phyloP scores from a whole-genome alignment of 2,329 filamentous ascomycete species.

The Orbilia ellipsospora region DNA sequence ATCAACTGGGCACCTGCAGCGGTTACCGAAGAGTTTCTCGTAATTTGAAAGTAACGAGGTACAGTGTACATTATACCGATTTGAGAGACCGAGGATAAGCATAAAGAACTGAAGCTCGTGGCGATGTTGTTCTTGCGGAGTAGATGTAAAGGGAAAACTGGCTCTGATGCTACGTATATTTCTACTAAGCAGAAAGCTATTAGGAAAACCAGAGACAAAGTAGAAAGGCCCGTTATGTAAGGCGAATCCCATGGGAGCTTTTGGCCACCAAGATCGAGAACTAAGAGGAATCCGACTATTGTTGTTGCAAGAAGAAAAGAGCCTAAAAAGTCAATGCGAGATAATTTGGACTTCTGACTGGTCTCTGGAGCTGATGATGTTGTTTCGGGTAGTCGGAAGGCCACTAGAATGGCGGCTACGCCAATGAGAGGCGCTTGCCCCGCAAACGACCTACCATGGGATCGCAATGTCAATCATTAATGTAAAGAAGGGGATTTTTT shows the following conservation, averaged over 20 bases:
- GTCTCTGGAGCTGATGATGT: neutral
- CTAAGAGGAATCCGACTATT: slow-evolving; percentile 59
- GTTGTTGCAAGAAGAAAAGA: slow-evolving; percentile 30
- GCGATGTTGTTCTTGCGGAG: slow-evolving; percentile 68
- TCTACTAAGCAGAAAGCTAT: slow-evolving; percentile 60
- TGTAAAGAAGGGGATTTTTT: neutral
- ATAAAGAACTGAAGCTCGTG: slow-evolving; percentile 67
- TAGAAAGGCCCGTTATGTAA: slow-evolving; percentile 26
- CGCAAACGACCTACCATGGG: slow-evolving; percentile 67
- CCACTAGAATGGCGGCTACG: slow-evolving; percentile 66
- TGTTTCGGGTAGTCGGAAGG: slow-evolving; percentile 28
- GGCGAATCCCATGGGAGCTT: slow-evolving; percentile 38
- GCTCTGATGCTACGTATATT: slow-evolving; percentile 66
- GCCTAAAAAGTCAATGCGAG: slow-evolving; percentile 49
- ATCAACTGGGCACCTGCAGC: slow-evolving; percentile 72
- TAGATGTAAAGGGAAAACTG: slow-evolving; percentile 70
- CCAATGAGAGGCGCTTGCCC: slow-evolving; percentile 70
- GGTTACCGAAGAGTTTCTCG: slow-evolving; percentile 69
- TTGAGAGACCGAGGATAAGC: slow-evolving; percentile 56
- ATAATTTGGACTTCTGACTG: slow-evolving; percentile 36
- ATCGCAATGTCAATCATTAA: neutral
- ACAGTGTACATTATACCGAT: slow-evolving; percentile 72
- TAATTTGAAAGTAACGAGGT: slow-evolving; percentile 77
- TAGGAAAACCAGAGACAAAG: slow-evolving; percentile 24
- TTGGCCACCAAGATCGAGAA: slow-evolving; percentile 54